Conservation (phyloP, 768 basidiomycete species). For the Mycena leptocephala region DNA sequence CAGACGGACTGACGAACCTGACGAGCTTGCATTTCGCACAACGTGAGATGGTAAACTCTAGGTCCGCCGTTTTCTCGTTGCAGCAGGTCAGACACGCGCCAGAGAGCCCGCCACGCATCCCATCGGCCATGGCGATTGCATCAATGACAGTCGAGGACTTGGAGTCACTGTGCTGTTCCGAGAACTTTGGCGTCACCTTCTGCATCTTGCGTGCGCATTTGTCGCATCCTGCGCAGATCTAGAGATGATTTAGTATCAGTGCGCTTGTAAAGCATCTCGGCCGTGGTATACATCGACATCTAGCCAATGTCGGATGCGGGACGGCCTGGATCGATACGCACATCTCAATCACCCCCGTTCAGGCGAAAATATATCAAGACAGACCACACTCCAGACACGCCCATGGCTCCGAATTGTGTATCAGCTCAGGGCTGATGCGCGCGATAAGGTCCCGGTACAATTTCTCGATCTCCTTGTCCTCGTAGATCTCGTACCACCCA, state of each 20-base stretch:
- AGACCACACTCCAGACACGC: not conserved
- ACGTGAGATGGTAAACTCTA: not conserved
- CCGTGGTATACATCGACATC: not conserved
- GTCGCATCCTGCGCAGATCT: constrained; percentile 8
- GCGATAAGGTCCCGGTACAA: not conserved
- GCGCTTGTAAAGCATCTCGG: not conserved
- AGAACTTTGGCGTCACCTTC: not conserved
- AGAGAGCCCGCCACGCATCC: not conserved
- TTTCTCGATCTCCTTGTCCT: not conserved
- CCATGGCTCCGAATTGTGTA: not conserved
- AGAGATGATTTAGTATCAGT: not conserved
- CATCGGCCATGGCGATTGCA: not conserved
- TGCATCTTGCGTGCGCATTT: not conserved
- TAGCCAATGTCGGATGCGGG: no score
- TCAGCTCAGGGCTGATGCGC: not conserved
- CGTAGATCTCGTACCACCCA: not conserved
- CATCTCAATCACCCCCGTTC: no score
- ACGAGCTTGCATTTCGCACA: not conserved
- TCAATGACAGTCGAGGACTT: not conserved
- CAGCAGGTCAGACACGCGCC: constrained; percentile 4
- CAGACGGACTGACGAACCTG: no score
- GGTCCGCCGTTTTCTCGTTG: not conserved
- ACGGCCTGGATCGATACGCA: no score
- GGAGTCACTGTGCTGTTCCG: not conserved
- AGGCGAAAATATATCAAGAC: no score